Evolutionary conservation across 495 filamentous ascomycete genomes (phyloP).

Genomic region (Podospora sp.): DNA sequence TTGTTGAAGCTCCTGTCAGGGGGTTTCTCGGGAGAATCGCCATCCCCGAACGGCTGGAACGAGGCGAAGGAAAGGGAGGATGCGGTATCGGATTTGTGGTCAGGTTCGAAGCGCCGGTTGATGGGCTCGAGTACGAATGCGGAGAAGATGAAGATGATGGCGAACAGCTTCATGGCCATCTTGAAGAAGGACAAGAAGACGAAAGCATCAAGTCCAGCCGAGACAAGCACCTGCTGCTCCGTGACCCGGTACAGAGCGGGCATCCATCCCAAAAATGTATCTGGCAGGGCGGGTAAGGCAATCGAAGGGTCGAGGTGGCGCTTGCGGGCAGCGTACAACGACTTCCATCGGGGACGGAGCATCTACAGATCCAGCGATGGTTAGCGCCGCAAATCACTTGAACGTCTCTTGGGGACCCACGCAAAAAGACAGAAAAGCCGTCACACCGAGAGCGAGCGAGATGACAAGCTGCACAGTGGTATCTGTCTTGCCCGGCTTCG

Average conservation of each 20-base stretch:
- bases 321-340: constrained; percentile 88
- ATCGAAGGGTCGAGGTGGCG: constrained; percentile 67
- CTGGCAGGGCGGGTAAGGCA: constrained; percentile 79
- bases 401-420: constrained; percentile 35
- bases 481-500: constrained; percentile 42
- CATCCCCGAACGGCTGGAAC: constrained; percentile 14
- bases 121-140: constrained; percentile 80
- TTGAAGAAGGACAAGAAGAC: constrained; percentile 95
- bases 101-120: constrained; percentile 62
- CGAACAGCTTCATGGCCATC: constrained; percentile 84
- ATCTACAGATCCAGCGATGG: constrained; percentile 42
- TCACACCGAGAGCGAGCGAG: constrained; percentile 52
- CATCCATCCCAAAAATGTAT: constrained; percentile 93
- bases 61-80: constrained; percentile 4
- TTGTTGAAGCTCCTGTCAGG: constrained; percentile 41
- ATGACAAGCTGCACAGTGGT: constrained; percentile 57
- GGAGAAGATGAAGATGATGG: constrained; percentile 76
- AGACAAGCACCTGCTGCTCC: constrained; percentile 84
- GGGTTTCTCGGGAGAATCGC: background rate
- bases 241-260: constrained; percentile 83
- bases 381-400: background rate
- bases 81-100: constrained; percentile 18
- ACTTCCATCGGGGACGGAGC: constrained; percentile 88
- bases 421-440: constrained; percentile 57
- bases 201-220: constrained; percentile 92